Conservation (phyloP, 2,329 filamentous ascomycete genomes). For the Cryphonectria nitschkei region DNA sequence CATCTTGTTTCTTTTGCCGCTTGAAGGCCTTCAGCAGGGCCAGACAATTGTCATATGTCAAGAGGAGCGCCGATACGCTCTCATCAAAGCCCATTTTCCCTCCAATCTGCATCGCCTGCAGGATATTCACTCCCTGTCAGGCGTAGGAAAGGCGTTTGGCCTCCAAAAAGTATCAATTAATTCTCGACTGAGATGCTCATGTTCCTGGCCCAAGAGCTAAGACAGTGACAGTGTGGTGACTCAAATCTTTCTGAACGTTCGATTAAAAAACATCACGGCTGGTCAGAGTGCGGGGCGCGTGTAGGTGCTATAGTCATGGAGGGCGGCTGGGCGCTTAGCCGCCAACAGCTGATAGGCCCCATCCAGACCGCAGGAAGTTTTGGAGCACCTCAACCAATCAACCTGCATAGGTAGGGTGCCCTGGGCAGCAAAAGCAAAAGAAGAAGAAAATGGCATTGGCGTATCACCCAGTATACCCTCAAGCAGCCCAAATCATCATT, state of each 20-base stretch:
- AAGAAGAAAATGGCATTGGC: neutral
- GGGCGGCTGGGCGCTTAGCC: slow-evolving; percentile 19
- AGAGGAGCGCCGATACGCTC: slow-evolving; percentile 48
- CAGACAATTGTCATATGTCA: slow-evolving; percentile 52
- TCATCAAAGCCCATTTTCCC: slow-evolving; percentile 45
- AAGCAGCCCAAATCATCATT: neutral
- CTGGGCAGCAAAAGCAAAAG: neutral
- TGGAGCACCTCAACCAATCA: slow-evolving; percentile 9
- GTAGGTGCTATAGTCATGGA: slow-evolving; percentile 14
- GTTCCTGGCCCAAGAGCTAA: neutral
- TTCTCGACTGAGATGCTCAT: neutral
- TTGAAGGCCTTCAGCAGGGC: slow-evolving; percentile 45
- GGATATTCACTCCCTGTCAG: slow-evolving; percentile 4
- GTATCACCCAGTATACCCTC: neutral
- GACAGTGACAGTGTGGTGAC: neutral
- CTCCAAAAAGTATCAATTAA: neutral
- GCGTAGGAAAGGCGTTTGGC: neutral
- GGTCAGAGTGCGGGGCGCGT: slow-evolving; percentile 22
- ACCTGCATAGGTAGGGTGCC: neutral
- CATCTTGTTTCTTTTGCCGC: slow-evolving; percentile 26
- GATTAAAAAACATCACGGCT: slow-evolving; percentile 8
- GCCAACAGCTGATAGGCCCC: slow-evolving; percentile 24
- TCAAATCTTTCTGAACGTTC: slow-evolving; percentile 9
- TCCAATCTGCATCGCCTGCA: neutral
- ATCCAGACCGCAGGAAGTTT: slow-evolving; percentile 5